These are phyloP conservation scores for Dictyostelium intermedium DNA, from an alignment of 78 protist species.

Conservation along the genomic window DNA sequence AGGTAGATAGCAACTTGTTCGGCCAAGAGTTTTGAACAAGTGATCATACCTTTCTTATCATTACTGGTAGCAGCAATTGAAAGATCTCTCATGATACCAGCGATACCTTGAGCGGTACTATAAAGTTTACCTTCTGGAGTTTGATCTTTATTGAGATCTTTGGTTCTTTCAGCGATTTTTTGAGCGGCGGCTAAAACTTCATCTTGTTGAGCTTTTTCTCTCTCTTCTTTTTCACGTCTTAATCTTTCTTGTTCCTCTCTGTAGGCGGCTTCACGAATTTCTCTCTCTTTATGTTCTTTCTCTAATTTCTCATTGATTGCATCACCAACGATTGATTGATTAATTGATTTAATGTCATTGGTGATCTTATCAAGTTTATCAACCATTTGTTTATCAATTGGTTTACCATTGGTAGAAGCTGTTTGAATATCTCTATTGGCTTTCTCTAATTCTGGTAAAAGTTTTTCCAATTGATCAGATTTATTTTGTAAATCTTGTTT, in stretches of 20 bases:
- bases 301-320: constrained; percentile 46
- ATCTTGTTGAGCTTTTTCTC: constrained; percentile 65
- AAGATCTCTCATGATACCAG: constrained; percentile 56
- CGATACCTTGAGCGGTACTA: constrained; percentile 61
- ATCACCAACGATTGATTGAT: constrained; percentile 51
- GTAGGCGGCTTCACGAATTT: not conserved
- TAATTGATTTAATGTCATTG: not conserved
- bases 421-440: not conserved
- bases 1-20: constrained; percentile 60
- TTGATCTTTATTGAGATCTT: constrained; percentile 35
- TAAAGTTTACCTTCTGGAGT: constrained; percentile 63
- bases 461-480: constrained; percentile 24
- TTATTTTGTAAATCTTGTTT: constrained; percentile 32
- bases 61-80: constrained; percentile 54
- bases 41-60: constrained; percentile 66
- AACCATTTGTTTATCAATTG: not conserved
- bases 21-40: constrained; percentile 33
- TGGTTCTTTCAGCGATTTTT: constrained; percentile 60
- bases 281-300: constrained; percentile 43
- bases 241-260: constrained; percentile 34
- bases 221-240: constrained; percentile 54
- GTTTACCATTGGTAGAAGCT: not conserved
- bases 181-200: constrained; percentile 57
- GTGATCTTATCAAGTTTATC: constrained; percentile 23
- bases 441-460: constrained; percentile 13